Conservation (phyloP, 306 rosid species). For the Albizia julibrissin region DNA sequence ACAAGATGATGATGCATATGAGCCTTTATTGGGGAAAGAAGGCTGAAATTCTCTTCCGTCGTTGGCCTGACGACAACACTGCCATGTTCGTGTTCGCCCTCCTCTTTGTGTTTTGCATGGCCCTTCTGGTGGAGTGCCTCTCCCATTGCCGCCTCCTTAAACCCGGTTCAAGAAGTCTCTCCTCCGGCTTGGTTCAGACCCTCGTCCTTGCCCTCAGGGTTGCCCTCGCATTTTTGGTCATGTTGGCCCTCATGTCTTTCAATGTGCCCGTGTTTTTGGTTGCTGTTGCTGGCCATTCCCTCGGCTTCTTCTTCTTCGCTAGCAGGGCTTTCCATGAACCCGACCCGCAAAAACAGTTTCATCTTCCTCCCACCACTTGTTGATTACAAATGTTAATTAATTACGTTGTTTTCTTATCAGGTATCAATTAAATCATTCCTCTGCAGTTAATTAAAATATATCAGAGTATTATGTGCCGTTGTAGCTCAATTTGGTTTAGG, state of each 20-base stretch:
- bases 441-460: too few relatives aligned
- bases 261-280: slow-evolving; percentile 72
- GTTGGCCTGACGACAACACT: slow-evolving; percentile 64
- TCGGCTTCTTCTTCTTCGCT: slow-evolving; percentile 64
- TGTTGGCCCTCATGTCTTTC: slow-evolving; percentile 91
- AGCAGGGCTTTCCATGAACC: slow-evolving; percentile 48
- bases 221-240: slow-evolving; percentile 67
- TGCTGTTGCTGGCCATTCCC: slow-evolving; percentile 65
- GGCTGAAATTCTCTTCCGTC: slow-evolving; percentile 53
- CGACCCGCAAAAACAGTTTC: slow-evolving; percentile 24
- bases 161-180: slow-evolving; percentile 39
- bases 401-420: too few relatives aligned
- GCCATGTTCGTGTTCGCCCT: slow-evolving; percentile 66
- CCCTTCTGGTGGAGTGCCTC: slow-evolving; percentile 58
- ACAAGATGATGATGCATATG: slow-evolving; percentile 72
- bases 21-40: slow-evolving; percentile 81
- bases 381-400: too few relatives aligned
- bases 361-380: slow-evolving; percentile 61
- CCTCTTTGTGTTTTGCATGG: slow-evolving; percentile 51
- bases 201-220: slow-evolving; percentile 53
- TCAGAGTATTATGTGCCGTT: too few relatives aligned
- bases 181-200: slow-evolving; percentile 57
- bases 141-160: slow-evolving; percentile 49
- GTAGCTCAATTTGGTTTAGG: too few relatives aligned
- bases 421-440: too few relatives aligned